Evolutionary conservation across 176 grass and related monocot species (phyloP).

Genomic region (Avena insularis): DNA sequence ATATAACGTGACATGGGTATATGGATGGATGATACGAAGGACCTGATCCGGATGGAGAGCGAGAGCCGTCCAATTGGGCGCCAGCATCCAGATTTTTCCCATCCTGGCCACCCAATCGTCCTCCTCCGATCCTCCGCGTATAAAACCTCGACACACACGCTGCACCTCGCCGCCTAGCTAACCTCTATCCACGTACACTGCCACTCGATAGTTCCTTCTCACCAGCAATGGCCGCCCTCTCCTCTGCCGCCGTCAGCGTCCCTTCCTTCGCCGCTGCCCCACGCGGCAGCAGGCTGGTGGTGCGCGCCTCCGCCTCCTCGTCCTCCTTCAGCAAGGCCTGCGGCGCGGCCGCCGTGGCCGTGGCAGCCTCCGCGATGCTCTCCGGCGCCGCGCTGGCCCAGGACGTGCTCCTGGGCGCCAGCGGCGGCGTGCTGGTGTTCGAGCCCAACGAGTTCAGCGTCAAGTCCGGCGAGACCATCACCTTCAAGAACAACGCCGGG

Average conservation of each 20-base stretch:
- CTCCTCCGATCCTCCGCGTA: too few relatives aligned
- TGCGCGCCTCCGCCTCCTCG: conserved; percentile 67
- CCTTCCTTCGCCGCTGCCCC: conserved; percentile 44
- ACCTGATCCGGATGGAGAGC: too few relatives aligned
- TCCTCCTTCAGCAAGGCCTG: conserved; percentile 44
- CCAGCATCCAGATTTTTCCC: too few relatives aligned
- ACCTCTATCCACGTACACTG: too few relatives aligned
- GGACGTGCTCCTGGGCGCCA: conserved; percentile 70
- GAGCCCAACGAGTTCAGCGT: conserved; percentile 74
- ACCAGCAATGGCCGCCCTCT: conserved; percentile 65
- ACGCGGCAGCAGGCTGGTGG: background rate
- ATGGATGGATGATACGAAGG: too few relatives aligned
- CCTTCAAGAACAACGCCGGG: conserved; percentile 95
- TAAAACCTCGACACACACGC: too few relatives aligned
- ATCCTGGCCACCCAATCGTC: too few relatives aligned
- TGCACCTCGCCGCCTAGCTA: too few relatives aligned
- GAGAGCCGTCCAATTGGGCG: too few relatives aligned
- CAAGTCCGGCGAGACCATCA: conserved; percentile 75
- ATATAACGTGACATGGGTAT: too few relatives aligned
- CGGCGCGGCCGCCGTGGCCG: conserved; percentile 55
- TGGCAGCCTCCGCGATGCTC: conserved; percentile 66
- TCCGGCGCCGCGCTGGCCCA: conserved; percentile 67
- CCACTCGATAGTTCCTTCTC: too few relatives aligned
- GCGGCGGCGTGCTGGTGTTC: conserved; percentile 70
- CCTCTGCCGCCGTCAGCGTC: conserved; percentile 60